Percentiles rank a stretch among this genome's conserved stretches.
These are phyloP conservation scores for Bryoerythrophyllum caledonicum DNA, from an alignment of 225 moss, liverwort and hornwort species.

Conservation along the genomic window DNA sequence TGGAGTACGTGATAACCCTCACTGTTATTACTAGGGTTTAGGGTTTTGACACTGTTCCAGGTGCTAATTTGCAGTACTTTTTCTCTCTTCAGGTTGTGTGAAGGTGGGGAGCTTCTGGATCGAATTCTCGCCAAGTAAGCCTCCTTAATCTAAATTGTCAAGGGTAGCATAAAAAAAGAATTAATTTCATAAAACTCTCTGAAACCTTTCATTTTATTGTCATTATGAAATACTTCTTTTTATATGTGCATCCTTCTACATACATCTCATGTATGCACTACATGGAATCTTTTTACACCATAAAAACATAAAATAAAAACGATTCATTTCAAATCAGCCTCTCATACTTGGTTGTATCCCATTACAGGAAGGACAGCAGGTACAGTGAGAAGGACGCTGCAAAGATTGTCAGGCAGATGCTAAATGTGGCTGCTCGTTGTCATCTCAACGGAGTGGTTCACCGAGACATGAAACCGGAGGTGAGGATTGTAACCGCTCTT, in stretches of 20 bases:
- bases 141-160: not conserved
- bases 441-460: slow-evolving; percentile 64
- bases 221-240: too few species aligned
- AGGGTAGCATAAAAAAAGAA: too few species aligned
- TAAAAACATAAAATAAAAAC: too few species aligned
- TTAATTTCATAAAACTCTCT: too few species aligned
- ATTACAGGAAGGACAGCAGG: slow-evolving; percentile 46
- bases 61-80: slow-evolving; percentile 1
- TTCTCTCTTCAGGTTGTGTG: slow-evolving; percentile 42
- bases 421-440: slow-evolving; percentile 58
- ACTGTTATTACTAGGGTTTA: slow-evolving; percentile 26
- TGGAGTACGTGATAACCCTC: slow-evolving; percentile 57
- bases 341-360: not conserved
- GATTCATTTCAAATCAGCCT: too few species aligned
- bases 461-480: slow-evolving; percentile 66
- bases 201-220: too few species aligned
- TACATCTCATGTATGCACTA: too few species aligned
- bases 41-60: slow-evolving; percentile 17
- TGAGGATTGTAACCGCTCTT: not conserved
- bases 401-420: slow-evolving; percentile 58
- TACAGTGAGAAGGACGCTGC: slow-evolving; percentile 54
- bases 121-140: slow-evolving; percentile 60
- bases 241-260: too few species aligned
- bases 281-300: too few species aligned
- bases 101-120: slow-evolving; percentile 62